A percentile compares a stretch with the other conserved stretches of the same genome.
phyloP scores from a whole-genome alignment of 306 rosid genomes.

The Cucurbita ficifolia region DNA sequence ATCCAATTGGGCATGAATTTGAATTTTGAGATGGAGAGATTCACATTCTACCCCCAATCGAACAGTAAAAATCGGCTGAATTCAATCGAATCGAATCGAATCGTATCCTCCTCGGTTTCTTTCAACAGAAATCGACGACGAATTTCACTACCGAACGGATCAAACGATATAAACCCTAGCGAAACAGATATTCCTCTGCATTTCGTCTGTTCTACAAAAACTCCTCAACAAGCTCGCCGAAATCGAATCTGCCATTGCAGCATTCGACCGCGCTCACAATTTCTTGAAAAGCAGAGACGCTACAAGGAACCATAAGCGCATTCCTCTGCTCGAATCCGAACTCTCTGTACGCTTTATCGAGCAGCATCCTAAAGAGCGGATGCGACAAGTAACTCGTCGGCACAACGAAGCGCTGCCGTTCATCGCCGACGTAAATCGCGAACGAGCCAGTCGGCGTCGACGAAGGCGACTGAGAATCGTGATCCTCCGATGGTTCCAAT shows the following conservation, averaged over 20 bases:
- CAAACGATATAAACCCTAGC: neutral
- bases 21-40: neutral
- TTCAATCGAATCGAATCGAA: neutral
- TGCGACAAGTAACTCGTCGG: conserved; percentile 70
- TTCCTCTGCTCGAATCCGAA: conserved; percentile 68
- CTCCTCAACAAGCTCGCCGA: conserved; percentile 55
- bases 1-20: neutral
- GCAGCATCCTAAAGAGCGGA: conserved; percentile 69
- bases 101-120: neutral
- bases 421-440: conserved; percentile 72
- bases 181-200: neutral
- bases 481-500: conserved; percentile 15
- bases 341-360: conserved; percentile 64
- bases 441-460: conserved; percentile 57
- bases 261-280: conserved; percentile 63
- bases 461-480: neutral
- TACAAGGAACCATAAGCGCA: conserved; percentile 72
- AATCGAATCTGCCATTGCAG: conserved; percentile 60
- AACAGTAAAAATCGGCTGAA: neutral
- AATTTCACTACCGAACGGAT: neutral
- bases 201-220: conserved; percentile 17
- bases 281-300: conserved; percentile 56
- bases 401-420: conserved; percentile 50
- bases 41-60: neutral
- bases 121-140: neutral